Evolutionary conservation across 73 alveolate genomes (phyloP).

Genomic region (Symbiodinium pilosum): DNA sequence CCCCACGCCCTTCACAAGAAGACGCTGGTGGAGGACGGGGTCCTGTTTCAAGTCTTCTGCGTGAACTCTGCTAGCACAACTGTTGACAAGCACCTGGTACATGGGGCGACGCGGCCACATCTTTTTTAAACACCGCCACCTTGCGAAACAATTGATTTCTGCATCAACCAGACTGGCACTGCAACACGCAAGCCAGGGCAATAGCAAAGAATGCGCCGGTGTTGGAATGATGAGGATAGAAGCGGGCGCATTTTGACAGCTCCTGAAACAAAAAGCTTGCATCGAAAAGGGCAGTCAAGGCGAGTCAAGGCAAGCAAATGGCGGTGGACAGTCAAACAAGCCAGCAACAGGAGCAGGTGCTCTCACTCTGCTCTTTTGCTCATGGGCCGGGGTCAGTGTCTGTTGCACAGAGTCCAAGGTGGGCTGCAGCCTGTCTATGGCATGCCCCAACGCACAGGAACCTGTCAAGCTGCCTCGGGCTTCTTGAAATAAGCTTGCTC

Average conservation of each 20-base stretch:
- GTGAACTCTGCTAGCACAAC: too few species aligned
- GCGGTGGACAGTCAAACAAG: too few species aligned
- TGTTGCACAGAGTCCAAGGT: too few species aligned
- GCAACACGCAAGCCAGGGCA: background rate
- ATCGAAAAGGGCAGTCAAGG: too few species aligned
- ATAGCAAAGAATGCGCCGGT: slow-evolving; percentile 69
- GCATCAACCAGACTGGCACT: background rate
- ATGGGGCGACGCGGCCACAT: background rate
- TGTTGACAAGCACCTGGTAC: background rate
- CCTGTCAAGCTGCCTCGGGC: background rate
- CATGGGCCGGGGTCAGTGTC: too few species aligned
- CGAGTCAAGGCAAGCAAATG: too few species aligned
- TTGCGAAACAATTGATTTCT: background rate
- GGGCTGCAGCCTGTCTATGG: background rate
- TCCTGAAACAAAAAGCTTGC: too few species aligned
- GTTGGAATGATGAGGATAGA: slow-evolving; percentile 59
- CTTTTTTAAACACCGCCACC: slow-evolving; percentile 1
- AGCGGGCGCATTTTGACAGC: slow-evolving; percentile 47
- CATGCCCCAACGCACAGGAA: background rate
- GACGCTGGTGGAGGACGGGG: background rate
- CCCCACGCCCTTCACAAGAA: slow-evolving; percentile 57
- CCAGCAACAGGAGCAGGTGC: too few species aligned
- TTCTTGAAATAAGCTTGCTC: slow-evolving; percentile 70
- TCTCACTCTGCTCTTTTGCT: too few species aligned
- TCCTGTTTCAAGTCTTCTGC: too few species aligned